Base-by-base conservation (phyloP, 192 early-diverging fungal species). In the Coemansia sp. region DNA sequence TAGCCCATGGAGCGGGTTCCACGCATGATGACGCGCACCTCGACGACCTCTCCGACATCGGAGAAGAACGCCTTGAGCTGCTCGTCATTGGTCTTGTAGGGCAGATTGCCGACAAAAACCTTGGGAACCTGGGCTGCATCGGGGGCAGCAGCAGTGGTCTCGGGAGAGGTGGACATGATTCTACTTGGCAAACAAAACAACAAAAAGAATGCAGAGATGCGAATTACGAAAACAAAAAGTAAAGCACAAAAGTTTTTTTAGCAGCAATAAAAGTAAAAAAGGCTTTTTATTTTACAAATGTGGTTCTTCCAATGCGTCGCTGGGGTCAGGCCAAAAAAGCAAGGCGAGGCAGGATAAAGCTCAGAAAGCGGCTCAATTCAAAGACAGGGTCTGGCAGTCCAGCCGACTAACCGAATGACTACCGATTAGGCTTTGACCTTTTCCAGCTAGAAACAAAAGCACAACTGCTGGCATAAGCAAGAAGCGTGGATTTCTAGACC, bases 91-190 rank as follows among this genome's bases (percentile, higher is more conserved):
- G 92, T 92, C 70, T 84, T 74, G 85, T 95, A 97, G 24, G 94
- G 78, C 59, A 98, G 83, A 85, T 98, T 98, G 54, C 95, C 94
- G 29, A 94, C 92, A 86, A 97, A 98, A 48, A 94, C 92, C 86
- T 95, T 94, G 47, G 75, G 72, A 55, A 70, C 59, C 49, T 82
- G 55, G 60, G 70, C 68, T 58, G 63, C 61, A 0, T 23, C 34
- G 32, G 58, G 13, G 36, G 42, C 58, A 2, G 74, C 36, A 35
- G 67, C n/a, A 45, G 57, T 63, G 54, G 60, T 65, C 59, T 65
- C 66, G 55, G 72, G 62, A 28, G 63, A 57, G 24, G 72, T 50
- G 27, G 72, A 69, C 72, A 75, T 75, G 52, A 30, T 63, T 61
- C 27, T 60, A n/a, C 4, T 30, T 45, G n/a, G 35, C 39, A 55